phyloP scores from a whole-genome alignment of 805 yeast genomes.

The Martiniozyma abietophila region DNA sequence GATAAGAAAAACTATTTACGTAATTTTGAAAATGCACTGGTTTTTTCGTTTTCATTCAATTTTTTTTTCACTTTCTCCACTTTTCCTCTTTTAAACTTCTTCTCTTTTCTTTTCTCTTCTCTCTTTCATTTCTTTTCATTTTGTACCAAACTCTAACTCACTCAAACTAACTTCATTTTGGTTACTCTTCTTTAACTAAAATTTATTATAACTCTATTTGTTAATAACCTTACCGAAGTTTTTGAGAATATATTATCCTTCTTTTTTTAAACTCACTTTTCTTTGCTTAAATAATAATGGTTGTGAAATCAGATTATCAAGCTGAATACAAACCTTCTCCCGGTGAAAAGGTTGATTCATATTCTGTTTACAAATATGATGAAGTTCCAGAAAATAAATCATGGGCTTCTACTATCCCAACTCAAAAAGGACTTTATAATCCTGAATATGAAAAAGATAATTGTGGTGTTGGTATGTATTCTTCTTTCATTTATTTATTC shows the following conservation, averaged over 20 bases:
- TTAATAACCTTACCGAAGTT: too few species aligned
- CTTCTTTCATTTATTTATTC: not conserved
- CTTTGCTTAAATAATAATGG: constrained; percentile 12
- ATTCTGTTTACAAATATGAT: constrained; percentile 53
- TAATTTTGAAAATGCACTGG: not conserved
- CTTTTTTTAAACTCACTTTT: not conserved
- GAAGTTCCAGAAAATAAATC: constrained; percentile 71
- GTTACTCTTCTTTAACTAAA: too few species aligned
- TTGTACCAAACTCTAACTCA: too few species aligned
- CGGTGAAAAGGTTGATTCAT: constrained; percentile 18
- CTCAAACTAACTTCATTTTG: too few species aligned
- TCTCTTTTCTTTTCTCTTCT: not conserved
- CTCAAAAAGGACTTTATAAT: constrained; percentile 81
- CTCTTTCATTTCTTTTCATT: too few species aligned
- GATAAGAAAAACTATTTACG: too few species aligned
- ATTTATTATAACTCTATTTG: too few species aligned
- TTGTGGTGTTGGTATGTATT: constrained; percentile 72
- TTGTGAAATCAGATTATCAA: constrained; percentile 22
- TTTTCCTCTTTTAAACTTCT: not conserved
- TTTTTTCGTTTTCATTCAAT: not conserved
- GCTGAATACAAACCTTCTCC: constrained; percentile 18
- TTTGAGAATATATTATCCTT: not conserved
- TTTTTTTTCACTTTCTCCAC: not conserved
- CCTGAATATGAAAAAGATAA: constrained; percentile 94
- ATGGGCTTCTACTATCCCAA: constrained; percentile 89